These are phyloP conservation scores for Corylus heterophylla DNA, from an alignment of 306 rosid genomes.

Conservation along the genomic window DNA sequence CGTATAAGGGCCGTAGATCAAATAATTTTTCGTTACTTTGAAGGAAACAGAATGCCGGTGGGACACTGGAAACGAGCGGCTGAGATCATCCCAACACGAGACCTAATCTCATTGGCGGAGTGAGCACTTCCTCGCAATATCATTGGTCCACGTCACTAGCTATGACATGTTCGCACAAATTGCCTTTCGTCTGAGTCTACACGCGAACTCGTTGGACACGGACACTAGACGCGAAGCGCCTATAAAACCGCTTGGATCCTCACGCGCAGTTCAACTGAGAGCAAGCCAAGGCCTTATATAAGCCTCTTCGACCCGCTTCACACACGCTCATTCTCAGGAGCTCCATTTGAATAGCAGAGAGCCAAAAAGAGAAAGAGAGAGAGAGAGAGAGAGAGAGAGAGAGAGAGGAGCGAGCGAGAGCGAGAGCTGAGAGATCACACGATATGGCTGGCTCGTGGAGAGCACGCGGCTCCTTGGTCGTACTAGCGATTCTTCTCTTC, in stretches of 20 bases:
- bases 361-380: neutral
- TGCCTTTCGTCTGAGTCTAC: conserved; percentile 5
- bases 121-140: neutral
- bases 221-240: conserved; percentile 19
- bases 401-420: neutral
- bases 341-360: conserved; percentile 23
- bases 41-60: neutral
- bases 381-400: conserved; percentile 10
- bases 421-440: neutral
- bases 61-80: conserved; percentile 39
- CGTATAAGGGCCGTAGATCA: neutral
- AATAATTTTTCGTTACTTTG: no score
- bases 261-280: conserved; percentile 24
- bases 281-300: neutral
- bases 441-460: conserved; percentile 73
- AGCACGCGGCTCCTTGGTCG: conserved; percentile 61
- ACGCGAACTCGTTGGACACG: conserved; percentile 14
- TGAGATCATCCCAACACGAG: conserved; percentile 53
- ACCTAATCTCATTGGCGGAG: conserved; percentile 49
- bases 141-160: conserved; percentile 81
- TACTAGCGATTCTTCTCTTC: conserved; percentile 62
- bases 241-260: conserved; percentile 33
- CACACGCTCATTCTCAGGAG: neutral
- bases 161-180: conserved; percentile 62
- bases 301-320: neutral